These are phyloP conservation scores for Debaryomyces castellii DNA, from an alignment of 805 yeast species.

Conservation along the genomic window DNA sequence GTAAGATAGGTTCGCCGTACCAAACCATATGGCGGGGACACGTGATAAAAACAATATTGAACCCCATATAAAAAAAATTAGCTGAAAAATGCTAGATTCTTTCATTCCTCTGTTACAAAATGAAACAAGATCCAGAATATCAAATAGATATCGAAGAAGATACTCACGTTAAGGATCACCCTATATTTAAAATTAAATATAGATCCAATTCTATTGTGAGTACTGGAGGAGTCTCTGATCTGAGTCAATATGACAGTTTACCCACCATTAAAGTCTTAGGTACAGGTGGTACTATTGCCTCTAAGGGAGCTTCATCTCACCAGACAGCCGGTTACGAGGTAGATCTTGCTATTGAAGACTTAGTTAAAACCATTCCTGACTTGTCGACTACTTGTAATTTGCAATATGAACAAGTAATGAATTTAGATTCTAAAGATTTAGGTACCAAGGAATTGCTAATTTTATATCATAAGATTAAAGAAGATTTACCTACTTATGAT, in stretches of 20 bases:
- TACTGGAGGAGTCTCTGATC: conserved; percentile 11
- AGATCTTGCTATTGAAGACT: conserved; percentile 46
- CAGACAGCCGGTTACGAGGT: conserved; percentile 47
- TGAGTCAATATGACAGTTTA: conserved; percentile 11
- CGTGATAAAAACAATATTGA: background rate
- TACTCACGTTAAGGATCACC: conserved; percentile 26
- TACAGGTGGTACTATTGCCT: conserved; percentile 48
- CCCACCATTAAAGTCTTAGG: conserved; percentile 43
- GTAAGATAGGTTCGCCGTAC: too few species aligned
- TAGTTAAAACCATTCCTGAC: conserved; percentile 56
- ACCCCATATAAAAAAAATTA: background rate
- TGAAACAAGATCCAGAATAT: conserved; percentile 6
- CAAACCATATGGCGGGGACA: background rate
- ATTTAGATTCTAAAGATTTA: conserved; percentile 60
- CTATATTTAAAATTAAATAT: conserved; percentile 35
- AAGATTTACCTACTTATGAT: conserved; percentile 45
- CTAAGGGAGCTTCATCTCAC: conserved; percentile 36
- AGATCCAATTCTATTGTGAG: conserved; percentile 30
- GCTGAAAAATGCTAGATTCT: background rate
- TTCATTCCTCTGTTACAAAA: background rate
- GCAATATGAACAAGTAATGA: conserved; percentile 62
- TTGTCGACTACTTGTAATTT: conserved; percentile 52
- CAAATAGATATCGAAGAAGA: conserved; percentile 20
- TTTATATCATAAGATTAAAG: conserved; percentile 46
- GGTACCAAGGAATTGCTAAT: conserved; percentile 44